These are phyloP conservation scores for Diaporthe nobilis DNA, from an alignment of 2,329 filamentous ascomycete species.

Conservation along the genomic window DNA sequence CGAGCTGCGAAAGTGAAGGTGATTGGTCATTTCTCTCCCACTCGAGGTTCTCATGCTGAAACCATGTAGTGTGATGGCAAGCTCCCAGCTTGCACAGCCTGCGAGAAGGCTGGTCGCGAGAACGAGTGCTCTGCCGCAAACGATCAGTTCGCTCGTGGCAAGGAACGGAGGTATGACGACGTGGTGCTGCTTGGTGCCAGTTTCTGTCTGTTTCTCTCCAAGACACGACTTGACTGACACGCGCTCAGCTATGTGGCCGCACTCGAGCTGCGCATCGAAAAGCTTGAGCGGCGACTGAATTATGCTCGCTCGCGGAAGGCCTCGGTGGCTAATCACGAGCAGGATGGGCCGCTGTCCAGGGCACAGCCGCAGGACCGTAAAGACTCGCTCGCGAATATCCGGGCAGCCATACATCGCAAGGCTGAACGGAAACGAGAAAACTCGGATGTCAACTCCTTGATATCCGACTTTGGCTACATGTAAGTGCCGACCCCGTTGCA, in stretches of 20 bases:
- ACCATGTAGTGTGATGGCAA: slow-evolving; percentile 86
- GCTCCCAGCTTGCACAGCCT: slow-evolving; percentile 93
- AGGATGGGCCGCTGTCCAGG: slow-evolving; percentile 59
- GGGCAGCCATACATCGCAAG: slow-evolving; percentile 75
- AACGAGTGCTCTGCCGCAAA: slow-evolving; percentile 94
- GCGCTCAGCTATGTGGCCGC: slow-evolving; percentile 85
- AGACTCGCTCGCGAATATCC: slow-evolving; percentile 73
- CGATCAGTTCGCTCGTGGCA: slow-evolving; percentile 94
- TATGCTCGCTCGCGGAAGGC: slow-evolving; percentile 80
- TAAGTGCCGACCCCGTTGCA: slow-evolving; percentile 58
- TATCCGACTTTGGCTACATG: slow-evolving; percentile 94
- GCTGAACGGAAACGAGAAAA: slow-evolving; percentile 79
- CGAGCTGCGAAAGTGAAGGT: slow-evolving; percentile 95
- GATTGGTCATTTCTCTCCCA: slow-evolving; percentile 42
- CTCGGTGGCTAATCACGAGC: slow-evolving; percentile 76
- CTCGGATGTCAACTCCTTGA: slow-evolving; percentile 89
- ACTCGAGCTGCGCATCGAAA: slow-evolving; percentile 91
- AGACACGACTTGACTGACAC: slow-evolving; percentile 43
- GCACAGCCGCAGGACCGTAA: slow-evolving; percentile 66
- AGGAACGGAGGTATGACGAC: slow-evolving; percentile 81
- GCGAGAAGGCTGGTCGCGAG: slow-evolving; percentile 89
- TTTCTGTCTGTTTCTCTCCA: slow-evolving; percentile 11
- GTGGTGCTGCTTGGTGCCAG: not conserved
- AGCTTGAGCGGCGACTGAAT: slow-evolving; percentile 83
- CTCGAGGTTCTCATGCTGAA: slow-evolving; percentile 16